Evolutionary conservation across 2,329 filamentous ascomycete species (phyloP).

Genomic region (Fusarium sterilihyphosum): DNA sequence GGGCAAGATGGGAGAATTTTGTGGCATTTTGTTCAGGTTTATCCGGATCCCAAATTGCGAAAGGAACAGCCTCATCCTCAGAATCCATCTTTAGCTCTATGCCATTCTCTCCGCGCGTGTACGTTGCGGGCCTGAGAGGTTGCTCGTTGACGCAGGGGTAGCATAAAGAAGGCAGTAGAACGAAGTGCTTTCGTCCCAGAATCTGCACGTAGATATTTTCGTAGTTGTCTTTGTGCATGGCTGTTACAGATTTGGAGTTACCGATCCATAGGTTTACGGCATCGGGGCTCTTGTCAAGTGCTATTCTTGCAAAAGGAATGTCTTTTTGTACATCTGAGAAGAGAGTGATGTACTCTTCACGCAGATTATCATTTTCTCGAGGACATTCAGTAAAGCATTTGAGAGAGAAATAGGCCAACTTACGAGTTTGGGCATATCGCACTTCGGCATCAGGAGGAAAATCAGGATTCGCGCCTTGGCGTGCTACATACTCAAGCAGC

Average conservation of each 20-base stretch:
- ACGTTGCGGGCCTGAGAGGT: conserved; percentile 66
- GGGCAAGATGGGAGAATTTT: conserved; percentile 66
- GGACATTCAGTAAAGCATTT: not conserved
- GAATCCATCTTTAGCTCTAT: conserved; percentile 51
- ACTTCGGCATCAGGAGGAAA: conserved; percentile 57
- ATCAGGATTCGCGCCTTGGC: conserved; percentile 61
- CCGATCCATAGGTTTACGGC: conserved; percentile 88
- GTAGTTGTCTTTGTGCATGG: conserved; percentile 84
- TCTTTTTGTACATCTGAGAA: conserved; percentile 69
- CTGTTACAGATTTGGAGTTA: conserved; percentile 74
- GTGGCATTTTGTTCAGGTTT: conserved; percentile 60
- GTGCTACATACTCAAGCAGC: conserved; percentile 70
- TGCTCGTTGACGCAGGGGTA: conserved; percentile 75
- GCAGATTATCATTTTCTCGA: conserved; percentile 82
- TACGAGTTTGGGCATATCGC: conserved; percentile 80
- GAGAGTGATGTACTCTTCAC: conserved; percentile 74
- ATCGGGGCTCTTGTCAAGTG: conserved; percentile 72
- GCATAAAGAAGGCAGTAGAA: conserved; percentile 76
- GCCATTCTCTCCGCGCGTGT: conserved; percentile 52
- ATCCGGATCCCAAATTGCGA: conserved; percentile 81
- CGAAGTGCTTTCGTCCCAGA: conserved; percentile 77
- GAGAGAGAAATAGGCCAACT: conserved; percentile 33
- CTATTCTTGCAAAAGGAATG: conserved; percentile 78
- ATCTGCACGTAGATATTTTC: conserved; percentile 87
- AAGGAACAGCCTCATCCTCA: conserved; percentile 62